Conservation (phyloP, 1,284 basidiomycete genomes). For the Fistulinella cinereoalba region DNA sequence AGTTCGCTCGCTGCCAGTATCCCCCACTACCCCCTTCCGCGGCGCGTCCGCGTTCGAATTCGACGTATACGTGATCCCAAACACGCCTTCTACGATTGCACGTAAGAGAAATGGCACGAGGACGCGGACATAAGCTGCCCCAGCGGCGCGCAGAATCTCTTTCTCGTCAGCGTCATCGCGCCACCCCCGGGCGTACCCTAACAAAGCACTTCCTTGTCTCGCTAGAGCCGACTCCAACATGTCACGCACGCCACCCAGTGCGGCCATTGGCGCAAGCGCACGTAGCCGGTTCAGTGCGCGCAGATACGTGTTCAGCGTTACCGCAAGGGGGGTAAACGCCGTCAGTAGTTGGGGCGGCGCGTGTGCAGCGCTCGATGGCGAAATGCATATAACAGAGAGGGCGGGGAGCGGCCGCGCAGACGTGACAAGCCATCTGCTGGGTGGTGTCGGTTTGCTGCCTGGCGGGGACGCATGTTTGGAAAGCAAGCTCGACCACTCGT, state of each 20-base stretch:
- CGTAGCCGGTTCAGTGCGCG: slow-evolving; percentile 79
- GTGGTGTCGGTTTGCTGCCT: slow-evolving; percentile 21
- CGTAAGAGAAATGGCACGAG: slow-evolving; percentile 67
- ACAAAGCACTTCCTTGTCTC: slow-evolving; percentile 42
- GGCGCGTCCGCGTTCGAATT: slow-evolving; percentile 3
- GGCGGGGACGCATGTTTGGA: slow-evolving; percentile 15
- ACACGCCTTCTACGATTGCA: slow-evolving; percentile 73
- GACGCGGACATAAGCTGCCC: slow-evolving; percentile 54
- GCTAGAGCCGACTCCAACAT: slow-evolving; percentile 54
- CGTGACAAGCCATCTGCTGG: slow-evolving; percentile 52
- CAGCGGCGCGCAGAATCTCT: slow-evolving; percentile 50
- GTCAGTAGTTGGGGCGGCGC: slow-evolving; percentile 67
- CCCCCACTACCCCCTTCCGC: slow-evolving; percentile 2
- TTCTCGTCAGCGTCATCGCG: slow-evolving; percentile 24
- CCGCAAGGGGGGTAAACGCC: slow-evolving; percentile 76
- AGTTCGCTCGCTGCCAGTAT: neutral
- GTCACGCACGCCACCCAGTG: slow-evolving; percentile 42
- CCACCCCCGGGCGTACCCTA: slow-evolving; percentile 26
- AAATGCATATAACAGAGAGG: slow-evolving; percentile 26
- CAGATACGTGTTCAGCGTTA: slow-evolving; percentile 73
- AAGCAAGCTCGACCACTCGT: slow-evolving; percentile 27
- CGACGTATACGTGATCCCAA: slow-evolving; percentile 38
- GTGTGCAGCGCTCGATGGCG: slow-evolving; percentile 40
- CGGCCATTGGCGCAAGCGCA: slow-evolving; percentile 69
- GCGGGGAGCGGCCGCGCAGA: slow-evolving; percentile 35